phyloP scores from a whole-genome alignment of 1,139 yeast genomes.

The Geotrichum reessii region DNA sequence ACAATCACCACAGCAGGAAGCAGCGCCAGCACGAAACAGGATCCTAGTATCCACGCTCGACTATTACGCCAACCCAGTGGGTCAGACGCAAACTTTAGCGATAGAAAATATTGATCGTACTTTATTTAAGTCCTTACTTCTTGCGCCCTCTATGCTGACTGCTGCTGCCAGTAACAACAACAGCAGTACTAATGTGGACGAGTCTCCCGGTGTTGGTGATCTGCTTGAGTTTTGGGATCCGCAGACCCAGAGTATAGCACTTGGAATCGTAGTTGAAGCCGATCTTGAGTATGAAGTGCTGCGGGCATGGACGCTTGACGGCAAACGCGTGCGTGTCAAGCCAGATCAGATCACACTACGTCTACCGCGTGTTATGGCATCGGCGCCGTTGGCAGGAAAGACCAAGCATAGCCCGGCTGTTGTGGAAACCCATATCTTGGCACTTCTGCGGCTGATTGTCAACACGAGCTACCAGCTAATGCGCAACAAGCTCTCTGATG shows the following conservation, averaged over 20 bases:
- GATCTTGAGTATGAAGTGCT: background rate
- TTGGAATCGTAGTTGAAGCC: constrained; percentile 1
- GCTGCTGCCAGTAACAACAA: background rate
- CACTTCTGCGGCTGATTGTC: constrained; percentile 8
- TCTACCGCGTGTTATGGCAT: constrained; percentile 2
- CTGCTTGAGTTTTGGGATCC: constrained; percentile 6
- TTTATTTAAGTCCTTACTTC: background rate
- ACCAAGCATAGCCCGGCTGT: background rate
- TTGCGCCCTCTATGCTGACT: background rate
- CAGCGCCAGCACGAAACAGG: background rate
- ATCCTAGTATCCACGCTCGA: background rate
- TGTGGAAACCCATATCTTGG: background rate
- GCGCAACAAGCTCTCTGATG: constrained; percentile 4
- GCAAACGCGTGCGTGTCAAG: background rate
- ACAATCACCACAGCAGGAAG: background rate
- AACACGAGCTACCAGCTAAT: constrained; percentile 9
- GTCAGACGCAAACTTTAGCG: background rate
- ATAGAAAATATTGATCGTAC: background rate
- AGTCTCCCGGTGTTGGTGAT: constrained; percentile 2
- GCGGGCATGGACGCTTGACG: constrained; percentile 5
- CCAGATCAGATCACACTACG: constrained; percentile 6
- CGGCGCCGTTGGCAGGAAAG: background rate
- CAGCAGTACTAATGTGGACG: background rate
- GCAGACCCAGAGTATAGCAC: background rate
- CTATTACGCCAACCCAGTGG: background rate